Conservation (phyloP, 345 rosid genomes). For the Cardamine chenopodiifolia region DNA sequence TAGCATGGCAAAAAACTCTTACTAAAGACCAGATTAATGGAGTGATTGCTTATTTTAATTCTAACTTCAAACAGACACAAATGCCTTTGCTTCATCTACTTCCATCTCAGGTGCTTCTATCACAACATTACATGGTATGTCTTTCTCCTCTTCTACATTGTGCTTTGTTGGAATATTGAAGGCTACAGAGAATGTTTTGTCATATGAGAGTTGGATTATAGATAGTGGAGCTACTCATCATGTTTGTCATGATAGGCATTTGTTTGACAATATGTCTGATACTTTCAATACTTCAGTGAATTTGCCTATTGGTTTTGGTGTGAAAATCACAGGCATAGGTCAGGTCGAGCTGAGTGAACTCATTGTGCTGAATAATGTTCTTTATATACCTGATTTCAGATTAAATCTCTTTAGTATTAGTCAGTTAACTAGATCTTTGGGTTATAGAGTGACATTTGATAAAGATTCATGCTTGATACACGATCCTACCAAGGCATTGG, state of each 20-base stretch:
- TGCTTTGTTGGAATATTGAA: too few species aligned
- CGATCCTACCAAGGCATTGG: background rate
- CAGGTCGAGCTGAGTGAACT: background rate
- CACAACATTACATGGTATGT: background rate
- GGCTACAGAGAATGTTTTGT: background rate
- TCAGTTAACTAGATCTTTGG: background rate
- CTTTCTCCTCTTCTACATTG: too few species aligned
- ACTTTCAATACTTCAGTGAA: too few species aligned
- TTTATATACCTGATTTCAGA: background rate
- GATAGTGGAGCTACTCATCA: background rate
- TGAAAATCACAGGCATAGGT: background rate
- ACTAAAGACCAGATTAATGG: background rate
- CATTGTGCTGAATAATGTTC: too few species aligned
- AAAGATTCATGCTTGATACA: background rate
- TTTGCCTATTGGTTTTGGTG: background rate
- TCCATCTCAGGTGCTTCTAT: background rate
- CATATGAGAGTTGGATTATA: background rate
- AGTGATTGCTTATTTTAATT: too few species aligned
- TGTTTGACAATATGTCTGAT: fast-evolving
- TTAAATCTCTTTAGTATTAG: background rate
- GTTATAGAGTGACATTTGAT: background rate
- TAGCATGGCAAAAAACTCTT: background rate
- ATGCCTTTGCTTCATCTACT: fast-evolving
- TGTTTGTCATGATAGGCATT: background rate
- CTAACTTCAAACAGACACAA: background rate